Evolutionary conservation across 371 early-diverging fungal species (phyloP).

Genomic region (Syncephalastrum racemosum): DNA sequence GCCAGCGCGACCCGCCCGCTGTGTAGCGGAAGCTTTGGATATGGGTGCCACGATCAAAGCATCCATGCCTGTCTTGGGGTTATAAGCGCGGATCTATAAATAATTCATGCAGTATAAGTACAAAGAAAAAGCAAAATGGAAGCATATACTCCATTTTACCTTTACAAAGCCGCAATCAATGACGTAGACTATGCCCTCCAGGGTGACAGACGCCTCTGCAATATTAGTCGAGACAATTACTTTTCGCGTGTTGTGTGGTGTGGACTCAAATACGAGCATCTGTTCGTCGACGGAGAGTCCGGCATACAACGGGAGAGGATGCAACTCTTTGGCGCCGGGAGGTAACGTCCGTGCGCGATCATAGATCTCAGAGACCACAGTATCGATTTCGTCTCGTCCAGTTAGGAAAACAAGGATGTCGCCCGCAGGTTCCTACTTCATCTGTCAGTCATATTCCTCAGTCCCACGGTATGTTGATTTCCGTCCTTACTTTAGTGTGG

Average conservation of each 20-base stretch:
- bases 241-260: constrained; percentile 68
- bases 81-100: constrained; percentile 62
- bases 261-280: constrained; percentile 65
- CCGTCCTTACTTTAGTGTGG: constrained; percentile 48
- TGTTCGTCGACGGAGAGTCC: constrained; percentile 72
- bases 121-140: neutral
- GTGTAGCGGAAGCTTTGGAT: constrained; percentile 75
- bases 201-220: constrained; percentile 86
- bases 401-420: constrained; percentile 88
- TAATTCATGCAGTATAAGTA: constrained; percentile 1
- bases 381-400: constrained; percentile 84
- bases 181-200: constrained; percentile 84
- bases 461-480: neutral
- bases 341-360: constrained; percentile 57
- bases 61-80: constrained; percentile 66
- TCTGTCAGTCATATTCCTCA: neutral
- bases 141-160: constrained; percentile 26
- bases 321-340: neutral
- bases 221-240: constrained; percentile 82
- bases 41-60: constrained; percentile 60
- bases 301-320: constrained; percentile 73
- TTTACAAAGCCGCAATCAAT: constrained; percentile 87
- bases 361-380: constrained; percentile 50
- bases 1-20: constrained; percentile 83
- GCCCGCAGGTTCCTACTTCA: constrained; percentile 56